phyloP scores from a whole-genome alignment of 768 basidiomycete genomes.

The Tulasnella sp. region DNA sequence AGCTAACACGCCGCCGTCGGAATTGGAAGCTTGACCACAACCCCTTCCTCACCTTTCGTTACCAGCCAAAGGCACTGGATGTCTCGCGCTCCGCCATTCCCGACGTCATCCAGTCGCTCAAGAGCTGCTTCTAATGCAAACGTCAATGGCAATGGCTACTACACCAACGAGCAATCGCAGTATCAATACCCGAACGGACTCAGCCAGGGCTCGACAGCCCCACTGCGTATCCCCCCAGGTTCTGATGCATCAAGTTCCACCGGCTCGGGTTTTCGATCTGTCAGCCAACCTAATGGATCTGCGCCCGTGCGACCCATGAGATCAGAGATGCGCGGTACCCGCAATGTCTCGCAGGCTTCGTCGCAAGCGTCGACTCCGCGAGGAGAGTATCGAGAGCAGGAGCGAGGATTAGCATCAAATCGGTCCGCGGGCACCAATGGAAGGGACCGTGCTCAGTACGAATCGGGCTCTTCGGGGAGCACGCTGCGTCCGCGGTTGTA shows the following conservation, averaged over 20 bases:
- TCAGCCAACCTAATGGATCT: neutral
- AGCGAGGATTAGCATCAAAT: neutral
- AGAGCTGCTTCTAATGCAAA: constrained; percentile 4
- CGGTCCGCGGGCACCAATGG: neutral
- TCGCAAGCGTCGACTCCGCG: constrained; percentile 14
- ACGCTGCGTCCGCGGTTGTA: constrained; percentile 8
- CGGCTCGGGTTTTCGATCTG: neutral
- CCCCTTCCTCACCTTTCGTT: constrained; percentile 18
- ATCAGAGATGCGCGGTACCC: constrained; percentile 28
- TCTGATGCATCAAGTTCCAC: constrained; percentile 14
- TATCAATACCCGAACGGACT: constrained; percentile 21
- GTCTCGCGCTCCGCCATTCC: constrained; percentile 33
- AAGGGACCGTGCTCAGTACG: constrained; percentile 12
- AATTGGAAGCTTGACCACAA: constrained; percentile 21
- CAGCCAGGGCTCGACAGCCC: neutral
- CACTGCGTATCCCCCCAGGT: constrained; percentile 4
- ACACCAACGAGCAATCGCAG: constrained; percentile 8
- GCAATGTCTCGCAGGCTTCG: constrained; percentile 14
- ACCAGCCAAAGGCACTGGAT: constrained; percentile 22
- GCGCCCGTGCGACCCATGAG: constrained; percentile 26
- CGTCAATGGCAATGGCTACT: constrained; percentile 29
- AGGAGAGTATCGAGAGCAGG: constrained; percentile 29
- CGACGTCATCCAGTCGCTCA: constrained; percentile 25
- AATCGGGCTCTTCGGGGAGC: neutral
- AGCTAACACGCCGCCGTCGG: constrained; percentile 19